These are phyloP conservation scores for Hymenoscyphus scutula DNA, from an alignment of 2,329 filamentous ascomycete genomes.

Conservation along the genomic window DNA sequence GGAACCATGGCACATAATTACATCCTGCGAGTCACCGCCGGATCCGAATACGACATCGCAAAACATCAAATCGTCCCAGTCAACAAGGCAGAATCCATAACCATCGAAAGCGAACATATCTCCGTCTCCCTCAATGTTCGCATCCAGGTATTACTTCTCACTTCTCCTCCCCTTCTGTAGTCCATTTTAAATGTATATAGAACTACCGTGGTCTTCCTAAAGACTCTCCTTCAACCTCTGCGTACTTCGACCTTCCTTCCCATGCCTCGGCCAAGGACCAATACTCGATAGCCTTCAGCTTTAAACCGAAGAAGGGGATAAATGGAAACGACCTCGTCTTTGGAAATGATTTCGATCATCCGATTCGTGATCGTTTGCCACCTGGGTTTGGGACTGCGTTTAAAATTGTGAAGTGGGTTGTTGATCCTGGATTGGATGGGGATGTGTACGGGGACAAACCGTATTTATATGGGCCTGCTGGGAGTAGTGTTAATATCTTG, in stretches of 20 bases:
- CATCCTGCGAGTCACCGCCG: slow-evolving; percentile 77
- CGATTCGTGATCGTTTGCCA: slow-evolving; percentile 81
- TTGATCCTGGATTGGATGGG: slow-evolving; percentile 87
- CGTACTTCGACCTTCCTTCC: slow-evolving; percentile 72
- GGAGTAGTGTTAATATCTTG: slow-evolving; percentile 77
- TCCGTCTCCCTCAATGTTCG: slow-evolving; percentile 71
- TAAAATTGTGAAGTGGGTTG: slow-evolving; percentile 81
- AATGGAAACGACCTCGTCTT: slow-evolving; percentile 68
- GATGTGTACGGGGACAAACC: slow-evolving; percentile 86
- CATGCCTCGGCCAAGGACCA: slow-evolving; percentile 70
- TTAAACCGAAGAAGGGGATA: slow-evolving; percentile 60
- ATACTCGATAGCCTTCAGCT: slow-evolving; percentile 79
- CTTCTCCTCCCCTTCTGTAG: slow-evolving; percentile 30
- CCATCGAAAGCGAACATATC: slow-evolving; percentile 62
- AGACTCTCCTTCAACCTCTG: slow-evolving; percentile 63
- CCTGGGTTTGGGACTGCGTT: slow-evolving; percentile 84
- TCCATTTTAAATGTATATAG: not conserved
- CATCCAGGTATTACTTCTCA: slow-evolving; percentile 60
- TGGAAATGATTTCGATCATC: slow-evolving; percentile 92
- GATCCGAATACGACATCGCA: slow-evolving; percentile 69
- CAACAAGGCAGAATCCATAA: slow-evolving; percentile 63
- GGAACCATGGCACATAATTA: slow-evolving; percentile 67
- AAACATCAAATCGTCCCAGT: slow-evolving; percentile 73
- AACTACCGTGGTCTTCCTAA: slow-evolving; percentile 66
- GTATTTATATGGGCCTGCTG: slow-evolving; percentile 78